Base-by-base conservation (phyloP, 2,329 filamentous ascomycete species). In the Blastomyces silverae region DNA sequence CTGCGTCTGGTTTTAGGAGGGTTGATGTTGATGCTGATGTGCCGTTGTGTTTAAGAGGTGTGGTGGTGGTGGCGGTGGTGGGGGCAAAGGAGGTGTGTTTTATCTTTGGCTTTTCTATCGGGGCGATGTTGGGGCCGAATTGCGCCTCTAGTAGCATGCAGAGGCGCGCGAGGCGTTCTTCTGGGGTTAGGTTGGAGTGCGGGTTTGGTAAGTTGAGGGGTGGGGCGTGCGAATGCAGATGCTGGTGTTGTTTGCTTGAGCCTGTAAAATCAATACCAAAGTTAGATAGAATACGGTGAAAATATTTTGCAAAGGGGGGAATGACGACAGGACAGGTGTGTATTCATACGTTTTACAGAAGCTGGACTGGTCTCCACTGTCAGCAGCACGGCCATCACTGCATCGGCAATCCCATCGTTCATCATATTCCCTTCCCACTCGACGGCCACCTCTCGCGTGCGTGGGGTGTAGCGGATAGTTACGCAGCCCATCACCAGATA, bases 401-500 rank as follows among this genome's bases (percentile, higher is more conserved):
- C 92, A 77, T 99, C 94, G n/a, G 94, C 94, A 72, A 99, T 95
- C 66, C 92, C 91, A 73, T 99, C 94, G 75, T 97, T 99, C 73
- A 97, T 88, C 80, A 96, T 90, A 75, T 97, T 99, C 65, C 92
- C 94, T 75, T 97, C 93, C 94, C 94, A 99, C 77, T 96, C 92
- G 2, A 97, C 82, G 75, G 95, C 92, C 6, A 97, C 85, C 73
- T 94, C 88, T 64, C 92, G 90, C 69, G 86, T 88, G 15, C 77
- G 75, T 67, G 82, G 84, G 68, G 84, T 84, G 77, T 94, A 92
- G 25, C 88, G 85, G n/a, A 97, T 87, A 8, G 86, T 86, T 37
- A 97, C 87, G 76, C 90, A 94, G 68, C 92, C 93, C 93, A 99
- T 97, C 72, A 99, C 86, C 37, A 83, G 79, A 72, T 87, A 87